These are phyloP conservation scores for Beauveria caledonica DNA, from an alignment of 2,329 filamentous ascomycete species.

Conservation along the genomic window DNA sequence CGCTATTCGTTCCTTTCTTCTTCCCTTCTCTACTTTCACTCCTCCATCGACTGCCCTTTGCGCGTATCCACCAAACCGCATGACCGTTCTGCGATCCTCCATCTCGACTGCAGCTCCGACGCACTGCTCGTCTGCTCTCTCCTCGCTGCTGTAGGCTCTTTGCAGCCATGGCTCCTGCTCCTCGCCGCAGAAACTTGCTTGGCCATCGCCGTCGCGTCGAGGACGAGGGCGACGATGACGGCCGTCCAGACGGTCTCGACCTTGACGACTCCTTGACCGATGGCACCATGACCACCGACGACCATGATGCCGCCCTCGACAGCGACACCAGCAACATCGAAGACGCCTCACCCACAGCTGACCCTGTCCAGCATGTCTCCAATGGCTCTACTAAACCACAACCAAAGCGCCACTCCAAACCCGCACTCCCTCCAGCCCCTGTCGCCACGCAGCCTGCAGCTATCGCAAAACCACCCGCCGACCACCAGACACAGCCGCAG, in stretches of 20 bases:
- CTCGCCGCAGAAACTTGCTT: conserved; percentile 57
- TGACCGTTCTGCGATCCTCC: conserved; percentile 2
- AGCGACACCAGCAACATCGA: conserved; percentile 58
- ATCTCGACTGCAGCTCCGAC: conserved; percentile 13
- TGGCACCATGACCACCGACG: conserved; percentile 54
- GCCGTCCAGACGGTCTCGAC: conserved; percentile 45
- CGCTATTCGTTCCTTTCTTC: not conserved
- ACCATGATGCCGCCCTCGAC: conserved; percentile 49
- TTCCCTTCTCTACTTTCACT: not conserved
- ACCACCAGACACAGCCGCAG: not conserved
- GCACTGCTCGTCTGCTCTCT: conserved; percentile 17
- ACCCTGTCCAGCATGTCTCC: conserved; percentile 31
- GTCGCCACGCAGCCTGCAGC: not conserved
- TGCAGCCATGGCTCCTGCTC: conserved; percentile 34
- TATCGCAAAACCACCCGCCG: not conserved
- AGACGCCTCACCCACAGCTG: conserved; percentile 44
- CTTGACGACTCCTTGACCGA: conserved; percentile 59
- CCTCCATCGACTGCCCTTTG: not conserved
- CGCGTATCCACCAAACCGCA: conserved; percentile 3
- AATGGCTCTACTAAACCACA: conserved; percentile 35
- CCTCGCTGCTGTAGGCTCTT: conserved; percentile 13
- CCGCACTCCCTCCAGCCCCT: not conserved
- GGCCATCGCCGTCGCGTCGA: conserved; percentile 60
- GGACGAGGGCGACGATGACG: conserved; percentile 64
- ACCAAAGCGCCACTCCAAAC: conserved; percentile 18